Evolutionary conservation across 139 green algal species (phyloP).

Genomic region (Parachlorella kessleri): DNA sequence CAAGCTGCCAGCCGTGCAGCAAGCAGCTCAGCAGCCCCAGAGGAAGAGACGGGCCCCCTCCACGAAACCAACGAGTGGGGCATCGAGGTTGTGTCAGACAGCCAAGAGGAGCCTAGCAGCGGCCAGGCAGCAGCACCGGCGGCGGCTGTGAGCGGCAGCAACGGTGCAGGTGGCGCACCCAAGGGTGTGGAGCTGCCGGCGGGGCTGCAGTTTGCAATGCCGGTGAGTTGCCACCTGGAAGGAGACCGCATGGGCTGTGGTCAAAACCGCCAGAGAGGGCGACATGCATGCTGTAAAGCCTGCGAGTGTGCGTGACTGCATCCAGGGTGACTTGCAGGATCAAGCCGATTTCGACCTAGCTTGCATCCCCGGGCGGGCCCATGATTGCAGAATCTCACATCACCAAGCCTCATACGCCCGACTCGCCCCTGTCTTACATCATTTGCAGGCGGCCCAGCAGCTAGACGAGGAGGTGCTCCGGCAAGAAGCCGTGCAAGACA

Average conservation of each 20-base stretch:
- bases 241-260: not conserved
- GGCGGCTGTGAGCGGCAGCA: not conserved
- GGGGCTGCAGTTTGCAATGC: conserved; percentile 66
- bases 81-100: conserved; percentile 65
- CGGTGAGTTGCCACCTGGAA: conserved; percentile 11
- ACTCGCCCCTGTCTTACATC: not conserved
- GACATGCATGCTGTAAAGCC: not conserved
- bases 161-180: not conserved
- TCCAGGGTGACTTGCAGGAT: too few species aligned
- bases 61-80: conserved; percentile 94
- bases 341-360: too few species aligned
- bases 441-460: conserved; percentile 5
- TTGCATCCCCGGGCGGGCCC: not conserved
- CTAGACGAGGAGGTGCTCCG: conserved; percentile 48
- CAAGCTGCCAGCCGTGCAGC: too few species aligned
- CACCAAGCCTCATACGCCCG: not conserved
- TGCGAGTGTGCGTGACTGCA: too few species aligned
- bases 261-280: not conserved
- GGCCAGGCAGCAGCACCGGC: not conserved
- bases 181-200: conserved; percentile 43
- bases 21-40: too few species aligned
- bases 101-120: not conserved
- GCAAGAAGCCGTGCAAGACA: conserved; percentile 52
- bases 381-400: not conserved
- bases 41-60: conserved; percentile 46